Evolutionary conservation across 2,329 filamentous ascomycete species (phyloP).

Genomic region (Samsoniella hepiali): DNA sequence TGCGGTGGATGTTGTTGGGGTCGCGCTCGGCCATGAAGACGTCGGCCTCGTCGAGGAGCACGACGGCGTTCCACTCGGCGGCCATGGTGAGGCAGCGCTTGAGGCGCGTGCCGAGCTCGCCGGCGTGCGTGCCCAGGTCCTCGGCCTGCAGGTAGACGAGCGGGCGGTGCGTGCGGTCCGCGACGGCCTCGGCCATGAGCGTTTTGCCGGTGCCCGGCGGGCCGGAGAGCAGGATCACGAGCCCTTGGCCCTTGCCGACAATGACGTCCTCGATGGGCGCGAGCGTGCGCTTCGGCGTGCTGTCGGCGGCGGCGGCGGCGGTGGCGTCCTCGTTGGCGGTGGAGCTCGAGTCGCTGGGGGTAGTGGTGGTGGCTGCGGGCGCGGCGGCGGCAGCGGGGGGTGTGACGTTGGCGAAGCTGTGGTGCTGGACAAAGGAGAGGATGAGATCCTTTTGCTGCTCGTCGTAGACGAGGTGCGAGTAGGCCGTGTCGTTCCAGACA

Average conservation of each 20-base stretch:
- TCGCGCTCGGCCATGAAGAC: slow-evolving; percentile 49
- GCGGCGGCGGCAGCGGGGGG: neutral
- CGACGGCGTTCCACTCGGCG: slow-evolving; percentile 47
- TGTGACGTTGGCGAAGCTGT: slow-evolving; percentile 27
- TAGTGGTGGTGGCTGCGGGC: slow-evolving; percentile 15
- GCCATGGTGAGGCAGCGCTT: slow-evolving; percentile 46
- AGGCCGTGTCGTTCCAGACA: slow-evolving; percentile 44
- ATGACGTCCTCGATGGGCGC: slow-evolving; percentile 39
- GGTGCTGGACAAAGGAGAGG: slow-evolving; percentile 46
- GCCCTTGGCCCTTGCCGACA: slow-evolving; percentile 41
- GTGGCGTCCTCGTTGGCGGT: slow-evolving; percentile 21
- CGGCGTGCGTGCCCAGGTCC: slow-evolving; percentile 45
- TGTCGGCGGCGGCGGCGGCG: neutral
- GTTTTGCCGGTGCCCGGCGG: slow-evolving; percentile 48
- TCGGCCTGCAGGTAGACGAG: slow-evolving; percentile 46
- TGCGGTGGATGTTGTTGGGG: slow-evolving; percentile 44
- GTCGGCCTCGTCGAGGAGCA: slow-evolving; percentile 53
- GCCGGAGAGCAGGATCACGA: slow-evolving; percentile 45
- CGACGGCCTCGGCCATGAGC: slow-evolving; percentile 42
- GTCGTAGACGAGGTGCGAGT: slow-evolving; percentile 45
- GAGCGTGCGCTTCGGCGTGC: slow-evolving; percentile 15
- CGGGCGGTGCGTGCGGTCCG: slow-evolving; percentile 41
- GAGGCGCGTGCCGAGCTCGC: slow-evolving; percentile 45
- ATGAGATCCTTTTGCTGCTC: slow-evolving; percentile 47
- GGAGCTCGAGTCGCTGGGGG: slow-evolving; percentile 31